Conservation (phyloP, 805 yeast species). For the Zygosaccharomyces bailii region DNA sequence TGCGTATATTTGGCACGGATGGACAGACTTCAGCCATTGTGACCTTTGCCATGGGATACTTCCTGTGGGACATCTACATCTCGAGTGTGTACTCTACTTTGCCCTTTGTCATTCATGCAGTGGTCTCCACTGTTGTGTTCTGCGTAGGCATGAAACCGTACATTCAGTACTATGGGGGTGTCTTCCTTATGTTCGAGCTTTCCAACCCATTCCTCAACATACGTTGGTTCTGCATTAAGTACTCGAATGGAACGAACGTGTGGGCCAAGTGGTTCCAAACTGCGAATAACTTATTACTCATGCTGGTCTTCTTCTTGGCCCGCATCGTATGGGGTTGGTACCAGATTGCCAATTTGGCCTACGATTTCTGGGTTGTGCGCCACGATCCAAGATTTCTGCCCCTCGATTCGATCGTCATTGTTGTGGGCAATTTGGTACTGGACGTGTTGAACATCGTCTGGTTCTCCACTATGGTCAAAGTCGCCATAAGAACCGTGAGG, state of each 20-base stretch:
- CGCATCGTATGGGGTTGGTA: constrained; percentile 81
- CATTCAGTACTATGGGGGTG: constrained; percentile 72
- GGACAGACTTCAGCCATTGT: constrained; percentile 31
- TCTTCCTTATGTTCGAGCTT: constrained; percentile 75
- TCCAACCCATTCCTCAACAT: constrained; percentile 87
- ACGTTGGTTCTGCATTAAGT: constrained; percentile 68
- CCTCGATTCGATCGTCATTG: constrained; percentile 36
- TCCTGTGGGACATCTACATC: constrained; percentile 75
- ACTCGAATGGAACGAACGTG: constrained; percentile 20
- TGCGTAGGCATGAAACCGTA: constrained; percentile 63
- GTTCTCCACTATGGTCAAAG: constrained; percentile 73
- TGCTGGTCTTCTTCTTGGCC: constrained; percentile 63
- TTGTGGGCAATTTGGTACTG: constrained; percentile 53
- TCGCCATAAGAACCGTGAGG: constrained; percentile 43
- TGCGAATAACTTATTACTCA: constrained; percentile 46
- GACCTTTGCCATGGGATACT: constrained; percentile 64
- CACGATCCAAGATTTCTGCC: constrained; percentile 44
- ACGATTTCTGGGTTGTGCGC: constrained; percentile 45
- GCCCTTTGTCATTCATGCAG: constrained; percentile 68
- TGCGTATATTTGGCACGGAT: constrained; percentile 29
- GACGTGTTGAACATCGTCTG: constrained; percentile 68
- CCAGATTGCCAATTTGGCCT: constrained; percentile 50
- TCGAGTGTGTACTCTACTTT: constrained; percentile 57
- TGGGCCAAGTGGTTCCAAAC: constrained; percentile 55
- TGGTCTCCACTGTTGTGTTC: constrained; percentile 72